These are phyloP conservation scores for Candida bentonensis DNA, from an alignment of 805 yeast species.

Conservation along the genomic window DNA sequence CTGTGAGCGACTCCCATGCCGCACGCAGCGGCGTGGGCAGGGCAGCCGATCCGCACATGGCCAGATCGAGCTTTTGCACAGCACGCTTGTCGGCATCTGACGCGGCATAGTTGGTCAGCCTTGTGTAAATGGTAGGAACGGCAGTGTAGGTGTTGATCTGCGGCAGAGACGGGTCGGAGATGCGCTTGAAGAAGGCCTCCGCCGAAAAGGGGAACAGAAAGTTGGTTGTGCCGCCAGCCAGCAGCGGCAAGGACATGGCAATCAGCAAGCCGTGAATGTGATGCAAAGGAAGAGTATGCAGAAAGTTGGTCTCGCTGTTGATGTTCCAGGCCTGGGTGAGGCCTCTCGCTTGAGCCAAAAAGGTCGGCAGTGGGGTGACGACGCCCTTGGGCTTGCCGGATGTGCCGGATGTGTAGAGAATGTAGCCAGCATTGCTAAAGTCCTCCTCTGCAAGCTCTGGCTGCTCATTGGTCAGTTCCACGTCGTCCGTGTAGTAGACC, in stretches of 20 bases:
- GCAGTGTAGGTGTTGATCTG: slow-evolving; percentile 21
- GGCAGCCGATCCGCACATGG: slow-evolving; percentile 24
- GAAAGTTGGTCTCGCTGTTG: slow-evolving; percentile 12
- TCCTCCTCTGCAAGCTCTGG: neutral
- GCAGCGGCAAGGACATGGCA: slow-evolving; percentile 19
- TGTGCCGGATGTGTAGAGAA: slow-evolving; percentile 23
- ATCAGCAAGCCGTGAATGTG: slow-evolving; percentile 23
- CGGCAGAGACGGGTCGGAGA: slow-evolving; percentile 12
- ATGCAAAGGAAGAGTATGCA: slow-evolving; percentile 23
- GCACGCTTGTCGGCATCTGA: slow-evolving; percentile 8
- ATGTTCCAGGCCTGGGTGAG: slow-evolving; percentile 21
- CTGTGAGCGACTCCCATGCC: slow-evolving; percentile 17
- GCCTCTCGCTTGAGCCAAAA: slow-evolving; percentile 19
- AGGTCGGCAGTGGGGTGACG: slow-evolving; percentile 19
- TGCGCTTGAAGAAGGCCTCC: slow-evolving; percentile 11
- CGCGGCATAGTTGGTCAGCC: slow-evolving; percentile 11
- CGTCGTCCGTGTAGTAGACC: slow-evolving; percentile 27
- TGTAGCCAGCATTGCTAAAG: slow-evolving; percentile 14
- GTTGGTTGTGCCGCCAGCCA: slow-evolving; percentile 19
- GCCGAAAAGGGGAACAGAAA: slow-evolving; percentile 20
- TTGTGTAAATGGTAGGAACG: slow-evolving; percentile 22
- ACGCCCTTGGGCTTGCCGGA: slow-evolving; percentile 24
- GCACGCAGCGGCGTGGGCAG: slow-evolving; percentile 19
- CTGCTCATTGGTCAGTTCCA: slow-evolving; percentile 10
- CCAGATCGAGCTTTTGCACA: slow-evolving; percentile 13